phyloP scores from a whole-genome alignment of 2,329 filamentous ascomycete species.

The Cercospora brassicicola region DNA sequence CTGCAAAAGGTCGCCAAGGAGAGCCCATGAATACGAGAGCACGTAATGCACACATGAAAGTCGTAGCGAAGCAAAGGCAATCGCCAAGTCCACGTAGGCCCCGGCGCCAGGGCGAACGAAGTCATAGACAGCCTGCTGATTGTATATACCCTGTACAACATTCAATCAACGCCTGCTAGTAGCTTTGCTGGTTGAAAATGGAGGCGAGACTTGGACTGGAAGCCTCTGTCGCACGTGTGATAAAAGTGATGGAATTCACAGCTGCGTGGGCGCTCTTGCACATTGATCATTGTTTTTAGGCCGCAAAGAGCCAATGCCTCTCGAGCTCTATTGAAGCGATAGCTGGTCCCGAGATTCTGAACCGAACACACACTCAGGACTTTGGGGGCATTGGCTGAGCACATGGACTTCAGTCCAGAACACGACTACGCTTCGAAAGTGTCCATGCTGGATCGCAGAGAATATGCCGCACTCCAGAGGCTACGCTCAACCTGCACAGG shows the following conservation, averaged over 20 bases:
- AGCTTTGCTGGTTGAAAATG: background rate
- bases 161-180: constrained; percentile 2
- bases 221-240: background rate
- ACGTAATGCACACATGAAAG: constrained; percentile 2
- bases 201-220: background rate
- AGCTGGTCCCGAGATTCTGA: background rate
- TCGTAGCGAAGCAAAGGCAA: constrained; percentile 2
- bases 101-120: background rate
- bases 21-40: constrained; percentile 37
- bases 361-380: background rate
- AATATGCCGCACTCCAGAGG: background rate
- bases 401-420: background rate
- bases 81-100: background rate
- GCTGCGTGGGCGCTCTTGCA: background rate
- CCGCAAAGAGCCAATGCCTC: background rate
- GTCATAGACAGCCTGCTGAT: constrained; percentile 1
- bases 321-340: background rate
- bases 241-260: background rate
- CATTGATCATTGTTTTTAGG: background rate
- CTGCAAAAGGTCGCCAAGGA: constrained; percentile 61
- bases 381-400: background rate
- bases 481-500: background rate
- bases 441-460: background rate
- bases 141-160: constrained; percentile 16
- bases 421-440: background rate